Conservation (phyloP, 768 basidiomycete genomes). For the Pleurotus eryngii region DNA sequence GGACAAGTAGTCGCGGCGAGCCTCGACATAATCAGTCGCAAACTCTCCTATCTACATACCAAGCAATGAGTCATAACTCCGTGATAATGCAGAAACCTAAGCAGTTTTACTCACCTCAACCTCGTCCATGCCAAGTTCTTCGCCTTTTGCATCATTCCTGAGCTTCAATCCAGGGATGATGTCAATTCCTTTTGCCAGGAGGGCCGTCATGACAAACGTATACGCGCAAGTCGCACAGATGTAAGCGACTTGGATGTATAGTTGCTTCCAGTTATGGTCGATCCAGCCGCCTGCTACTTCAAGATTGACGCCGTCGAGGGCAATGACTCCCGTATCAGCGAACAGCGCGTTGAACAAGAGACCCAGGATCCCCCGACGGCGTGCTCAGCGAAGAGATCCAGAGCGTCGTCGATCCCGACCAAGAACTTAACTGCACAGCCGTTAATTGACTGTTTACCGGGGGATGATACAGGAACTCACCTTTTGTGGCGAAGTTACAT, state of each 20-base stretch:
- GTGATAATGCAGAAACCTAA: not conserved
- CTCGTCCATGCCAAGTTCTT: constrained; percentile 66
- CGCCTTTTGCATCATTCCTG: constrained; percentile 50
- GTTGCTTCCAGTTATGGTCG: constrained; percentile 72
- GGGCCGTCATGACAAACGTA: constrained; percentile 58
- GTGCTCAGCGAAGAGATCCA: constrained; percentile 92
- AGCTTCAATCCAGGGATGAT: constrained; percentile 56
- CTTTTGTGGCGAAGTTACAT: constrained; percentile 83
- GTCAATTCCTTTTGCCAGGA: constrained; percentile 56
- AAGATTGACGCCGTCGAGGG: constrained; percentile 64
- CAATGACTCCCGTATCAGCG: constrained; percentile 59
- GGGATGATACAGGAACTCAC: constrained; percentile 34
- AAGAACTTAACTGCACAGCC: constrained; percentile 57
- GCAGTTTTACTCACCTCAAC: constrained; percentile 45
- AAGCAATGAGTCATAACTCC: not conserved
- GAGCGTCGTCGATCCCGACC: constrained; percentile 77
- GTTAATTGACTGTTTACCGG: not conserved
- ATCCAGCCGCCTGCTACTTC: constrained; percentile 64
- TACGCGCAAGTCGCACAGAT: constrained; percentile 56
- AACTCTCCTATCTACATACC: constrained; percentile 59
- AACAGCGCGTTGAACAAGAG: constrained; percentile 73
- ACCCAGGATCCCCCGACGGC: constrained; percentile 83
- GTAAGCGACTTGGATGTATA: constrained; percentile 75
- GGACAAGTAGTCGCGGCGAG: constrained; percentile 62
- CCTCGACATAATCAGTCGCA: constrained; percentile 66